Evolutionary conservation across 179 eudicot genomes (phyloP).

Genomic region (Drosera spatulata): DNA sequence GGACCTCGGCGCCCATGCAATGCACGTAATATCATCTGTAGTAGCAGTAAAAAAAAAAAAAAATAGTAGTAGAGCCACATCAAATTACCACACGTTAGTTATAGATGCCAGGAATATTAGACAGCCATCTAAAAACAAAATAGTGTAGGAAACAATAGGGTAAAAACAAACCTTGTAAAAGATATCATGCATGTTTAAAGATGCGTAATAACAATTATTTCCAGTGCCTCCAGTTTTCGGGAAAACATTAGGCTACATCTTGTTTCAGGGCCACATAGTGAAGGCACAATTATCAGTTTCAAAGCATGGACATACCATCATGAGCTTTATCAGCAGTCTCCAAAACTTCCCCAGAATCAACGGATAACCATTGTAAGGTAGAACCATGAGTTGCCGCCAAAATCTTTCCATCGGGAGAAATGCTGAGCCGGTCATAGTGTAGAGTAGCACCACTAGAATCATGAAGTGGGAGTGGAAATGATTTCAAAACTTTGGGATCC

Average conservation of each 20-base stretch:
- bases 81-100: too few species aligned
- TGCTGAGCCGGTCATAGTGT: conserved; percentile 78
- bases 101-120: too few species aligned
- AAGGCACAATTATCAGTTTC: too few species aligned
- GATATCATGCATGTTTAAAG: not conserved
- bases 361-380: conserved; percentile 71
- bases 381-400: conserved; percentile 87
- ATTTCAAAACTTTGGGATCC: conserved; percentile 93
- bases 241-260: not conserved
- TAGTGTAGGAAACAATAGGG: too few species aligned
- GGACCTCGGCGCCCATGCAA: not conserved
- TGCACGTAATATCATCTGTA: too few species aligned
- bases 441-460: conserved; percentile 68
- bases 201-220: not conserved
- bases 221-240: not conserved
- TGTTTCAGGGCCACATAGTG: too few species aligned
- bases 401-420: conserved; percentile 92
- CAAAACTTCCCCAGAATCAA: conserved; percentile 67
- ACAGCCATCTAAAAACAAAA: too few species aligned
- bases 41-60: too few species aligned
- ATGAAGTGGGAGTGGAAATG: conserved; percentile 77
- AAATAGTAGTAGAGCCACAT: too few species aligned
- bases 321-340: conserved; percentile 82
- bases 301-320: conserved; percentile 46
- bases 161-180: too few species aligned